phyloP scores from a whole-genome alignment of 2,329 filamentous ascomycete species.

The Colletotrichum godetiae region DNA sequence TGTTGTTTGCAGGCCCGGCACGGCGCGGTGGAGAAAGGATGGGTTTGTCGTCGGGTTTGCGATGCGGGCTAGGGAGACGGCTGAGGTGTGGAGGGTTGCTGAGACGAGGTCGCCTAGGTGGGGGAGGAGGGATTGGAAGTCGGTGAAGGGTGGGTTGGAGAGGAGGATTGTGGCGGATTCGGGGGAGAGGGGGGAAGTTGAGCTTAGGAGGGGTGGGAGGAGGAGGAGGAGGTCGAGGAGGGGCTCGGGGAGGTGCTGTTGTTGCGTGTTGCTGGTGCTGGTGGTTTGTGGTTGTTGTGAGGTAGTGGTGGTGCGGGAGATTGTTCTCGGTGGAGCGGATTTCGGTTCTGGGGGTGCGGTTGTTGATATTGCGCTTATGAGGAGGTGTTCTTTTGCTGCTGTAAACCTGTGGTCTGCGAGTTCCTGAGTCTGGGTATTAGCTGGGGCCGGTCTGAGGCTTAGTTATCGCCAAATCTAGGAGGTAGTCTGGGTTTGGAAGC shows the following conservation, averaged over 20 bases:
- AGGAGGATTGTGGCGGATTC: conserved; percentile 57
- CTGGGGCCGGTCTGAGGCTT: neutral
- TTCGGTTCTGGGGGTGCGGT: conserved; percentile 48
- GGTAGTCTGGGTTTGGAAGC: neutral
- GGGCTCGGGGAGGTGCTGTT: conserved; percentile 50
- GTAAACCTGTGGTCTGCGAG: conserved; percentile 60
- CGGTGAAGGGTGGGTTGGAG: conserved; percentile 59
- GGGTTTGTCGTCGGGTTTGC: conserved; percentile 62
- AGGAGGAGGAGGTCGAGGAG: conserved; percentile 66
- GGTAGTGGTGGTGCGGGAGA: conserved; percentile 44
- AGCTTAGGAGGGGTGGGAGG: conserved; percentile 60
- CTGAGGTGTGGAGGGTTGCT: conserved; percentile 59
- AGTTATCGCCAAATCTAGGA: no score
- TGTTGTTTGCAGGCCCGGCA: conserved; percentile 59
- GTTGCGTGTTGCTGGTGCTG: conserved; percentile 13
- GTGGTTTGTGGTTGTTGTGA: conserved; percentile 36
- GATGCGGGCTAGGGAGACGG: conserved; percentile 60
- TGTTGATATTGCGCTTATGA: conserved; percentile 61
- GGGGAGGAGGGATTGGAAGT: conserved; percentile 60
- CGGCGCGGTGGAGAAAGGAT: conserved; percentile 68
- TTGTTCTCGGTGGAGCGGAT: conserved; percentile 34
- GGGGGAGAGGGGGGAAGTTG: conserved; percentile 48
- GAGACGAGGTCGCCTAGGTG: conserved; percentile 60
- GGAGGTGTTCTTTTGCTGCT: conserved; percentile 61
- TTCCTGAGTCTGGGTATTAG: conserved; percentile 49